Conservation (phyloP, 306 rosid genomes). For the Parietaria judaica region DNA sequence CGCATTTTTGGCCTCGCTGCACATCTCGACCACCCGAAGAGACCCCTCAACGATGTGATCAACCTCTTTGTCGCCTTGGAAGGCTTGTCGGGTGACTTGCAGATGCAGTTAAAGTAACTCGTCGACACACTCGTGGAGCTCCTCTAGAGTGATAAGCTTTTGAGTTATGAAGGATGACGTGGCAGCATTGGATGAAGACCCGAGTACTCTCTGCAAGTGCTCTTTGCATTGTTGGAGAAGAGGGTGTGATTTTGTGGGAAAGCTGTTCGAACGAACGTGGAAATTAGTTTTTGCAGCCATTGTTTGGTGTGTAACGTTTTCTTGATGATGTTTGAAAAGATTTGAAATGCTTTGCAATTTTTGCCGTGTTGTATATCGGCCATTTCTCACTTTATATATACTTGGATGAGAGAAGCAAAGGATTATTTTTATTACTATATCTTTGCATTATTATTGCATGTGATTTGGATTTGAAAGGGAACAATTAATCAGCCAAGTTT, state of each 20-base stretch:
- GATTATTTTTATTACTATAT: no score
- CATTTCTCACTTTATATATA: no score
- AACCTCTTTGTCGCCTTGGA: conserved; percentile 16
- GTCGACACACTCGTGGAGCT: conserved; percentile 31
- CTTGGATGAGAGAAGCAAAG: no score
- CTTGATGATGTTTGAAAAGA: no score
- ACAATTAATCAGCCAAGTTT: no score
- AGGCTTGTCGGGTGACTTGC: conserved; percentile 28
- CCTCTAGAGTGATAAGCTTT: conserved; percentile 27
- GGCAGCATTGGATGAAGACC: conserved; percentile 12
- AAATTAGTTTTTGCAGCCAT: conserved; percentile 8
- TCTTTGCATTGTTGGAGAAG: conserved; percentile 23
- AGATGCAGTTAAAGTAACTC: conserved; percentile 26
- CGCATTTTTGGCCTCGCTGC: conserved; percentile 20
- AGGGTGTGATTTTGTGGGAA: conserved; percentile 38
- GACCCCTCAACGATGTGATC: conserved; percentile 31
- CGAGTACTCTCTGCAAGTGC: conserved; percentile 26
- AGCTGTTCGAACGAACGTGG: conserved; percentile 38
- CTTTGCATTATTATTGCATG: no score
- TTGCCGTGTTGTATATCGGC: no score
- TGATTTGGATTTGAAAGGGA: no score
- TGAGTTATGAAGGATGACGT: conserved; percentile 14
- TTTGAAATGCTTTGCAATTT: no score
- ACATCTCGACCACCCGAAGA: conserved; percentile 24
- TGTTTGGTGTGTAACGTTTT: not conserved